Base-by-base conservation (phyloP, 352 stramenopile genomes). In the Blastocystis sp. region DNA sequence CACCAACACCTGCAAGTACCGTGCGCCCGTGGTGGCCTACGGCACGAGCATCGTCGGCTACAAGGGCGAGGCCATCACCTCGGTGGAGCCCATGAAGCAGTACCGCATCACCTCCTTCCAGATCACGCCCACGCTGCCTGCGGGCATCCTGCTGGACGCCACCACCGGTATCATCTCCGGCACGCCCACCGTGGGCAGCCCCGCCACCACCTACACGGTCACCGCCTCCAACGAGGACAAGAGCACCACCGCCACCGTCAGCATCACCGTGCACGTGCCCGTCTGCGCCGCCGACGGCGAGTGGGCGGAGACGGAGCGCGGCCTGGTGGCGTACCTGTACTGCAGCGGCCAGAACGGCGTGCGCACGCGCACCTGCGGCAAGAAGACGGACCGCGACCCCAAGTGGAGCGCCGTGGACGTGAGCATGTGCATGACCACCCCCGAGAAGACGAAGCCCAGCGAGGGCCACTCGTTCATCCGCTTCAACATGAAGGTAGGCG, bases 391-490 rank as follows among this genome's bases (percentile, higher is more conserved):
- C 45, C 74, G 74, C 9, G 66, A 84, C 53, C 74, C 74, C 2
- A 53, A 67, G 53, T 84, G 74, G 74, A 84, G 66, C 34, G 48
- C 52, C n/a, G 74, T 43, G 14, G 74, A 84, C 53, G 40, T 59
- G n/a, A 67, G 45, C 17, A 84, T 84, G 74, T 84, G 74, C 48
- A 62, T 84, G 17, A 38, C 74, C 23, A 84, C 52, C 11, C 74
- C 74, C 53, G 74, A 84, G 74, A 84, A 70, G 60, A 64, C 74
- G 19, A 84, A 84, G 74, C 74, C 74, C 23, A 21, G 48, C 19
- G 74, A 84, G 61, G 74, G 74, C 74, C 65, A 84, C 52, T 34
- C 74, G 41, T 84, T 84, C 61, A 84, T 84, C 34, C 74, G 74
- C 41, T 61, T 84, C 45, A 69, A 66, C 5, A 70, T 84, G 17